A percentile compares a stretch with the other conserved stretches of the same genome.
Evolutionary conservation across 257 asterid species (phyloP).

Genomic region (Capsicum pubescens): DNA sequence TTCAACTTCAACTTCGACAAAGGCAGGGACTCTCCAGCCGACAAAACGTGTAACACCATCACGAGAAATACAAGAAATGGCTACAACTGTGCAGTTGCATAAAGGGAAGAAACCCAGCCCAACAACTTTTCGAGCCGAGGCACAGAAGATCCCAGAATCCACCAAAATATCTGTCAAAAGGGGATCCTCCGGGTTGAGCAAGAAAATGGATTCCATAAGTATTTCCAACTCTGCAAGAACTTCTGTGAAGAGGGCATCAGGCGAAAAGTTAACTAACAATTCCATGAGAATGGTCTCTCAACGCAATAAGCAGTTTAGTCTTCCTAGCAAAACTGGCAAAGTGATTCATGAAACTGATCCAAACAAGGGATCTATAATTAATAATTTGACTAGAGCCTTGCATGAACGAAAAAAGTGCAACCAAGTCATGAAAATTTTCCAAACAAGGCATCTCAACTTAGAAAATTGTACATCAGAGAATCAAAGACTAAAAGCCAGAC

Average conservation of each 20-base stretch:
- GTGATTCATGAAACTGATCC: constrained; percentile 12
- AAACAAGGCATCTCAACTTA: constrained; percentile 45
- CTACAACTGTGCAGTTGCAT: constrained; percentile 26
- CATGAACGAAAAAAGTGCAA: constrained; percentile 25
- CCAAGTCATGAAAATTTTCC: constrained; percentile 35
- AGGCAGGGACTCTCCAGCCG: background rate
- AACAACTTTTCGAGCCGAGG: background rate
- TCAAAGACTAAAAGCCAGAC: constrained; percentile 18
- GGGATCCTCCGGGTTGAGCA: background rate
- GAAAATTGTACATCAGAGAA: constrained; percentile 19
- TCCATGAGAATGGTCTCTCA: background rate
- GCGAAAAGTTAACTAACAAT: constrained; percentile 2
- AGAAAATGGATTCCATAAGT: background rate
- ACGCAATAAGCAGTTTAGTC: background rate
- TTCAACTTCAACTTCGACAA: background rate
- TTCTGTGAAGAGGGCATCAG: constrained; percentile 23
- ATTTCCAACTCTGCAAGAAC: constrained; percentile 9
- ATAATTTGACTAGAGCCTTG: constrained; percentile 29
- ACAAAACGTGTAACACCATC: background rate
- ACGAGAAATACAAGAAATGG: background rate
- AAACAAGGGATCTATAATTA: constrained; percentile 16
- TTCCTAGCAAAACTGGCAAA: background rate
- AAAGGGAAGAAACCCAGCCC: constrained; percentile 24
- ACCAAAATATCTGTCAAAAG: background rate
- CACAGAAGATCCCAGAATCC: background rate